These are phyloP conservation scores for Psilocybe azurescens DNA, from an alignment of 768 basidiomycete genomes.

Conservation along the genomic window DNA sequence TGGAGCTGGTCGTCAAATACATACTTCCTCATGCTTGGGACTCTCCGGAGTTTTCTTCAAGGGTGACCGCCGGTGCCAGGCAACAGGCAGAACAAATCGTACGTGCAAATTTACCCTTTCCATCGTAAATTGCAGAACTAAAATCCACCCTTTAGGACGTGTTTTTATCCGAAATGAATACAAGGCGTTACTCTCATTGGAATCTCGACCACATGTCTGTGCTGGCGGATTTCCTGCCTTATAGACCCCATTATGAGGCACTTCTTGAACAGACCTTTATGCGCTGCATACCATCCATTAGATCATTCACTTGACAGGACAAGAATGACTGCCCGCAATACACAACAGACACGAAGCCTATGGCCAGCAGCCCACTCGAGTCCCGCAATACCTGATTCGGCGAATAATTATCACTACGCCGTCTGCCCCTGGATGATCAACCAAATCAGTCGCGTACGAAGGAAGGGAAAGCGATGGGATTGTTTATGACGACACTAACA, in stretches of 20 bases:
- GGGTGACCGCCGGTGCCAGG: conserved; percentile 10
- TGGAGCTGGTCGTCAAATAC: conserved; percentile 45
- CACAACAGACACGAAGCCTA: no score
- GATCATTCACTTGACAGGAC: conserved; percentile 22
- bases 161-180: conserved; percentile 41
- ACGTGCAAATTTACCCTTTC: conserved; percentile 12
- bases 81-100: conserved; percentile 35
- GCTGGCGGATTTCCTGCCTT: conserved; percentile 36
- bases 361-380: no score
- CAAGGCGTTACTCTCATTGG: conserved; percentile 36
- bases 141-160: conserved; percentile 27
- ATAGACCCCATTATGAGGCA: conserved; percentile 32
- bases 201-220: conserved; percentile 36
- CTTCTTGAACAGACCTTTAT: conserved; percentile 38
- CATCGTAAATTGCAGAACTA: conserved; percentile 8
- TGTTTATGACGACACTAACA: neutral
- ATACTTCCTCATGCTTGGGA: conserved; percentile 36
- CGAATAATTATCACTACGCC: no score
- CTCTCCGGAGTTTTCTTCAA: conserved; percentile 11
- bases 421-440: neutral
- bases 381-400: no score
- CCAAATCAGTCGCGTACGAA: neutral
- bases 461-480: neutral
- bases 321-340: neutral
- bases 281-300: conserved; percentile 36